These are phyloP conservation scores for Penicillium sp. DNA, from an alignment of 2,329 filamentous ascomycete species.

Conservation along the genomic window DNA sequence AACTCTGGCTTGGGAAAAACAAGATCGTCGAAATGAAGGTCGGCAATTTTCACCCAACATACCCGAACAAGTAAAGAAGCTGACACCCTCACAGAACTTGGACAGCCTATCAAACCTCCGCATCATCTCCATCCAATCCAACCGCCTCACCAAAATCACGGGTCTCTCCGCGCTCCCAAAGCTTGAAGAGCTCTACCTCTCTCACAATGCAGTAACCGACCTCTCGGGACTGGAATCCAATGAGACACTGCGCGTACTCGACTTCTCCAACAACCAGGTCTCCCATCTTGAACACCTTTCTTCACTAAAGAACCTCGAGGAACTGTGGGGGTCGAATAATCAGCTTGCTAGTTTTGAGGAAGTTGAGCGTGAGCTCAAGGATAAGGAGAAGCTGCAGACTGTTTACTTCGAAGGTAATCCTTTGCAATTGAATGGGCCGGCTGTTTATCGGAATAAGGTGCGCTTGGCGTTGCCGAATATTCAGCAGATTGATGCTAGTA, in stretches of 20 bases:
- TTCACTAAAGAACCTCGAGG: constrained; percentile 70
- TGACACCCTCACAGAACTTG: constrained; percentile 54
- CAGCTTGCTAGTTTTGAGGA: constrained; percentile 76
- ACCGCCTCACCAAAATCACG: constrained; percentile 76
- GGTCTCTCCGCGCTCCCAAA: constrained; percentile 71
- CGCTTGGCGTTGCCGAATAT: constrained; percentile 82
- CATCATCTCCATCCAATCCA: constrained; percentile 92
- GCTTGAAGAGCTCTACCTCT: constrained; percentile 92
- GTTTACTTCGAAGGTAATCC: constrained; percentile 98
- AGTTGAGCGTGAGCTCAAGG: constrained; percentile 70
- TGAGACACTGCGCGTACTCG: constrained; percentile 70
- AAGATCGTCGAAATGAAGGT: constrained; percentile 82
- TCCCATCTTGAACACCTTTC: constrained; percentile 70
- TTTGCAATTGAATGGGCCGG: constrained; percentile 74
- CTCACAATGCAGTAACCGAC: constrained; percentile 83
- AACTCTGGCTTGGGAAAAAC: constrained; percentile 95
- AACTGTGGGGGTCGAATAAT: constrained; percentile 94
- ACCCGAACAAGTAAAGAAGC: not conserved
- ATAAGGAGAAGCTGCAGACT: constrained; percentile 78
- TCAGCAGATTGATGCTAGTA: constrained; percentile 94
- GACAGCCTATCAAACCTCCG: constrained; percentile 73
- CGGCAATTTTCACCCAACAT: not conserved
- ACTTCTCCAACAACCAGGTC: constrained; percentile 87
- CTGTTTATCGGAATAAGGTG: constrained; percentile 92
- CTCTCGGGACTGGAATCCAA: constrained; percentile 71